Evolutionary conservation across 2,329 filamentous ascomycete species (phyloP), one percentile per base, ranked within the genome.

Genomic region (Ceratocystis alfenasii): DNA sequence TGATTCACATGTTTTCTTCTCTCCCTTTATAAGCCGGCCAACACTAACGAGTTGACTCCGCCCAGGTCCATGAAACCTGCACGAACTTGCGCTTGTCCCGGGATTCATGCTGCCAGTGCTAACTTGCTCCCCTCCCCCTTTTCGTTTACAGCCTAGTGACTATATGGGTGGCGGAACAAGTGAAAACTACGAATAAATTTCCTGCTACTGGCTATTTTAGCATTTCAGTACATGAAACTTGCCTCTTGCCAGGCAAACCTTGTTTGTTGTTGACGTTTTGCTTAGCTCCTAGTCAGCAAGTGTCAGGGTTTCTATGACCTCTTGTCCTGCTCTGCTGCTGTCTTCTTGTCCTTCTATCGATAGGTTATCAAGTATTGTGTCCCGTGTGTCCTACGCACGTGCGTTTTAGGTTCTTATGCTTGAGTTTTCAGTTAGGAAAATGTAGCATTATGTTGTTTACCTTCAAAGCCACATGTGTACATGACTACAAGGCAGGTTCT

Each of bases 261-360:
- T 59, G 55, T 59, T 59, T 30, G n/a, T n/a, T 30, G 17, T 59
- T 59, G 55, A 59, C 55, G 28, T 59, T 17, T 59, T 30, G 55
- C 55, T 36, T 59, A 25, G 55, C 12, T 41, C 12, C 55, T 25
- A 12, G 6, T 25, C 48, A 25, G 48, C 2, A 10, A 53, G n/a
- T 59, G 4, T 41, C 36, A 5, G 36, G 36, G 25, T 8, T 36
- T 30, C 15, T 59, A 36, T 15, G 15, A 30, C 15, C 55, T 57
- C 28, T 59, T 33, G 28, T 57, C 53, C 46, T 20, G 28, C 6
- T 10, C 15, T 36, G 15, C 55, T 59, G 25, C 55, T 59, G 25
- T 10, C 15, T 25, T 41, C 10, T 41, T 41, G 12, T 12, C 10
- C 36, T 41, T 41, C 36, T 41, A 41, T 41, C 36, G 12, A 12